Evolutionary conservation across 208 protist species (phyloP).

Genomic region (Sergeia podlipaevii): DNA sequence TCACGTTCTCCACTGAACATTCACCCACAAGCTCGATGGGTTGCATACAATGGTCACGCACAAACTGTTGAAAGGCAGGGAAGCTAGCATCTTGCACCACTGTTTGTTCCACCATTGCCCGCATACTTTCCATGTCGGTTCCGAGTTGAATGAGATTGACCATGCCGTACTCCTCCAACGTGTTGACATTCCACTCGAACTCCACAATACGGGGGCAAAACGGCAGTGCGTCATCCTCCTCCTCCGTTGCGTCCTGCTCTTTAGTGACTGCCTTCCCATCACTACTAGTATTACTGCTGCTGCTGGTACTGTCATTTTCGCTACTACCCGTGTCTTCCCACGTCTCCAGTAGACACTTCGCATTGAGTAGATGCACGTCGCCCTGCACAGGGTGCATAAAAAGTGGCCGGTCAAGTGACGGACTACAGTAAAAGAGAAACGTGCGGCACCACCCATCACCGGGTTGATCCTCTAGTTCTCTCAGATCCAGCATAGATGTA

Average conservation of each 20-base stretch:
- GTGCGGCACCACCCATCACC: slow-evolving; percentile 23
- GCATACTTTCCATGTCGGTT: slow-evolving; percentile 8
- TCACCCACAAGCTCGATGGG: not conserved
- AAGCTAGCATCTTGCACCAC: slow-evolving; percentile 17
- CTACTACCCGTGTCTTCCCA: not conserved
- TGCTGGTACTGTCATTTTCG: not conserved
- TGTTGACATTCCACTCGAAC: slow-evolving; percentile 31
- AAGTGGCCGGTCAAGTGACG: slow-evolving; percentile 19
- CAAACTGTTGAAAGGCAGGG: slow-evolving; percentile 15
- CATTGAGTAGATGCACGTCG: slow-evolving; percentile 8
- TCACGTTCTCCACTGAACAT: slow-evolving; percentile 17
- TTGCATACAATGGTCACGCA: slow-evolving; percentile 19
- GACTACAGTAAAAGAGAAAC: slow-evolving; percentile 42
- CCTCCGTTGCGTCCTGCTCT: too few relatives aligned
- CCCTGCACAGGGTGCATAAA: slow-evolving; percentile 18
- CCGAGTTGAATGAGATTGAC: slow-evolving; percentile 19
- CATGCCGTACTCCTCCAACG: slow-evolving; percentile 31
- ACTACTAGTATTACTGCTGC: not conserved
- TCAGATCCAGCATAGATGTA: slow-evolving; percentile 2
- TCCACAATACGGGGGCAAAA: slow-evolving; percentile 27
- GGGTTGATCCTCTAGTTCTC: slow-evolving; percentile 11
- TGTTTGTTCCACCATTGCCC: slow-evolving; percentile 7
- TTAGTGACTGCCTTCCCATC: too few relatives aligned
- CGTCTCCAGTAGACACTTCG: slow-evolving; percentile 7
- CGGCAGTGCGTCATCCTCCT: not conserved